Conservation (phyloP, 345 rosid genomes). For the Lepidium didymum region DNA sequence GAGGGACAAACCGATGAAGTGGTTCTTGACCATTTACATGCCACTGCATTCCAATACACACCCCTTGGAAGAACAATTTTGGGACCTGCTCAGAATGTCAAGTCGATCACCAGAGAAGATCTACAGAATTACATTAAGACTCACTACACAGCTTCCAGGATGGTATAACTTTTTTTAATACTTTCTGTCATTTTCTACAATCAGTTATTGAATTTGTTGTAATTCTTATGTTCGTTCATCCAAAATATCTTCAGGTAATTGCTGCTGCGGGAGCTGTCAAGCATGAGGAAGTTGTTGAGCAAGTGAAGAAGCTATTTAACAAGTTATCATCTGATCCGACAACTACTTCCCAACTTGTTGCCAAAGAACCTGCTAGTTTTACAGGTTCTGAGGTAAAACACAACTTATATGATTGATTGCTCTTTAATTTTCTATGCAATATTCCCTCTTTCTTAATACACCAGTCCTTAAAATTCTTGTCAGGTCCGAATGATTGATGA, state of each 20-base stretch:
- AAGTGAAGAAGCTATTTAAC: conserved; percentile 73
- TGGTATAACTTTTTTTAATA: conserved; percentile 39
- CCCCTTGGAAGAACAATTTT: conserved; percentile 93
- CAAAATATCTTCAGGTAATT: conserved; percentile 54
- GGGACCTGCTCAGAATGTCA: conserved; percentile 83
- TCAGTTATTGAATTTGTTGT: neutral
- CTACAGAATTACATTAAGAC: conserved; percentile 80
- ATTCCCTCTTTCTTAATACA: neutral
- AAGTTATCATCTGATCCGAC: conserved; percentile 81
- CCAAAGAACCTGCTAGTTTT: conserved; percentile 73
- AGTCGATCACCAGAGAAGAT: conserved; percentile 65
- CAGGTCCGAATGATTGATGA: conserved; percentile 96
- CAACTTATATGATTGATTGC: neutral
- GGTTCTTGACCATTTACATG: conserved; percentile 92
- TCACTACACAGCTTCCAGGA: conserved; percentile 96
- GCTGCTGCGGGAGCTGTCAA: conserved; percentile 97
- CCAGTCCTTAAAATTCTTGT: neutral
- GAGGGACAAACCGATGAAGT: conserved; percentile 94
- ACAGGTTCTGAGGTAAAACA: conserved; percentile 93
- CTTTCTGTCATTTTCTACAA: neutral
- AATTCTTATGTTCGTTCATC: neutral
- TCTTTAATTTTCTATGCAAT: neutral
- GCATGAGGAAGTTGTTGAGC: conserved; percentile 92
- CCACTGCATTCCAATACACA: conserved; percentile 90
- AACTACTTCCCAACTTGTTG: conserved; percentile 77